These are phyloP conservation scores for Elongisporangium anandrum DNA, from an alignment of 352 stramenopile species.

Conservation along the genomic window DNA sequence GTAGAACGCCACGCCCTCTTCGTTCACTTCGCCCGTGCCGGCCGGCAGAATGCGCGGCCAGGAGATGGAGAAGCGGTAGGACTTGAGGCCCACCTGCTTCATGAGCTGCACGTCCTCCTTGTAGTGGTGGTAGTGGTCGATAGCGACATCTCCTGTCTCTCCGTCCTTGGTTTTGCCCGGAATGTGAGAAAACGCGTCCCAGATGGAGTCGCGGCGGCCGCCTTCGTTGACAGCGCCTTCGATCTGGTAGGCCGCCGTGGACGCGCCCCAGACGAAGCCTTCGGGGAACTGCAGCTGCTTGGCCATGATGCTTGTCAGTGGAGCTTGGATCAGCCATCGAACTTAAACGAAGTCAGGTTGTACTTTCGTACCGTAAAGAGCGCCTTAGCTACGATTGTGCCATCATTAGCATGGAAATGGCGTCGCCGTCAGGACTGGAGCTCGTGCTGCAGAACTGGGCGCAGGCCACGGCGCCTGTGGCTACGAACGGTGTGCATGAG, in stretches of 20 bases:
- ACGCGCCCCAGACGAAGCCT: slow-evolving; percentile 80
- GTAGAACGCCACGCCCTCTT: slow-evolving; percentile 88
- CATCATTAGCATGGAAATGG: neutral
- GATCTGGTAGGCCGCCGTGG: slow-evolving; percentile 91
- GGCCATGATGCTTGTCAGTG: slow-evolving; percentile 5
- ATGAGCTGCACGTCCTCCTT: slow-evolving; percentile 90
- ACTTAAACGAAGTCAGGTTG: neutral
- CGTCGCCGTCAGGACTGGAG: slow-evolving; percentile 9
- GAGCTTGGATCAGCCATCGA: slow-evolving; percentile 1
- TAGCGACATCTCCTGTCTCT: slow-evolving; percentile 82
- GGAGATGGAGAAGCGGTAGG: slow-evolving; percentile 89
- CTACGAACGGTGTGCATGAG: neutral
- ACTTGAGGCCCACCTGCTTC: slow-evolving; percentile 85
- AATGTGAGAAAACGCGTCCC: slow-evolving; percentile 85
- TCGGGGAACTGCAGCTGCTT: slow-evolving; percentile 39
- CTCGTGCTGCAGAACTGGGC: slow-evolving; percentile 21
- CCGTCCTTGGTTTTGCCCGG: slow-evolving; percentile 59
- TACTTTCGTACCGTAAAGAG: neutral
- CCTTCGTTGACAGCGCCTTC: slow-evolving; percentile 85
- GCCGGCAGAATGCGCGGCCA: slow-evolving; percentile 92
- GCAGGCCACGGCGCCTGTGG: slow-evolving; percentile 26
- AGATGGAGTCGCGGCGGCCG: slow-evolving; percentile 82
- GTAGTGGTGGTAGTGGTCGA: slow-evolving; percentile 90
- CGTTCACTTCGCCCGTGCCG: slow-evolving; percentile 74
- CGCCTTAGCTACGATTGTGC: neutral